Evolutionary conservation across 306 rosid genomes (phyloP).

Genomic region (Begonia fuchsioides): DNA sequence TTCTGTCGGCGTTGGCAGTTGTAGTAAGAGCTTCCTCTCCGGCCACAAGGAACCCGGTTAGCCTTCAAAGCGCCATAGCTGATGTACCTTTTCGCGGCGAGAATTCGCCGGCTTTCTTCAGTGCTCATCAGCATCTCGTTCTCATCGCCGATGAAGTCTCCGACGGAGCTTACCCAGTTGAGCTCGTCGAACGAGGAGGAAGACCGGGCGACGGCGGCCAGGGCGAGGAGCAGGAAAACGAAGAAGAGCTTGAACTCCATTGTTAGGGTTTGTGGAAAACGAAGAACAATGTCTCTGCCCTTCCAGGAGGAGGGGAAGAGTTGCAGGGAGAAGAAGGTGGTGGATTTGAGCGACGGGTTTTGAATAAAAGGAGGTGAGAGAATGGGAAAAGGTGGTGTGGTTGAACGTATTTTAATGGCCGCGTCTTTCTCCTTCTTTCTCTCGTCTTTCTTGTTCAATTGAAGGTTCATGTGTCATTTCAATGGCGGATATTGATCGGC

Average conservation of each 20-base stretch:
- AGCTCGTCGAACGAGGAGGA: not conserved
- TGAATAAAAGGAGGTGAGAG: slow-evolving; percentile 11
- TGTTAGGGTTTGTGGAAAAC: not conserved
- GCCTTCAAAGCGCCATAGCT: slow-evolving; percentile 21
- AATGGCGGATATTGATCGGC: too few species aligned
- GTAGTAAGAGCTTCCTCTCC: slow-evolving; percentile 43
- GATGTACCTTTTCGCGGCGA: slow-evolving; percentile 5
- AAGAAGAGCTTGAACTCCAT: slow-evolving; percentile 26
- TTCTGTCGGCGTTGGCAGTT: slow-evolving; percentile 11
- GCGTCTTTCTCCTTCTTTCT: not conserved
- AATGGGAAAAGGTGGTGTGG: not conserved
- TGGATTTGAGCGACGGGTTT: slow-evolving; percentile 5
- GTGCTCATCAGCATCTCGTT: slow-evolving; percentile 31
- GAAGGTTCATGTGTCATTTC: not conserved
- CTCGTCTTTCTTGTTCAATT: not conserved
- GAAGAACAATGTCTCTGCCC: slow-evolving; percentile 8
- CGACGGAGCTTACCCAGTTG: slow-evolving; percentile 2
- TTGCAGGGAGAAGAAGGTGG: slow-evolving; percentile 4
- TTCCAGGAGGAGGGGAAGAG: slow-evolving; percentile 15
- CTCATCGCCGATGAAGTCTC: slow-evolving; percentile 16
- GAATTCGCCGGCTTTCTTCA: slow-evolving; percentile 12
- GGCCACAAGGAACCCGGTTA: slow-evolving; percentile 24
- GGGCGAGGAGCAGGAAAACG: slow-evolving; percentile 15
- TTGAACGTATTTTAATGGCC: slow-evolving; percentile 2
- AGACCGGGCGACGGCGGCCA: slow-evolving; percentile 19